A percentile compares a stretch with the other conserved stretches of the same genome.
Conservation (phyloP, 179 eudicot genomes). For the Vitellaria paradoxa region DNA sequence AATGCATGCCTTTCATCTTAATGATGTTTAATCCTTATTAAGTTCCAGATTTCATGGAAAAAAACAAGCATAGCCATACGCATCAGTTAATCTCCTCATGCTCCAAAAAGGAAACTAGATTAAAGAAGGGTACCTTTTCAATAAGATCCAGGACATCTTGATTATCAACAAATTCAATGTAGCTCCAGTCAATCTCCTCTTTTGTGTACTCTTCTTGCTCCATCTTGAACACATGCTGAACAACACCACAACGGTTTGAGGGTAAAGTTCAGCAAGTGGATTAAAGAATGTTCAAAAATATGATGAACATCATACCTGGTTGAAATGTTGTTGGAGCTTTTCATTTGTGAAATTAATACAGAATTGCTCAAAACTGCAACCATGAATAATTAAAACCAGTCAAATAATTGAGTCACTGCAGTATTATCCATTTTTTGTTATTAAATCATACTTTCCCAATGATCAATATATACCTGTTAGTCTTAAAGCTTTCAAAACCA, state of each 20-base stretch:
- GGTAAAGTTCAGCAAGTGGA: neutral
- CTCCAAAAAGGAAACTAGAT: neutral
- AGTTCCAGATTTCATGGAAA: neutral
- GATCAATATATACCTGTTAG: constrained; percentile 50
- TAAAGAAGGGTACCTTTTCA: constrained; percentile 61
- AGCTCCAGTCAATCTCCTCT: constrained; percentile 84
- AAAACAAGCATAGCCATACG: neutral
- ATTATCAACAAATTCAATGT: constrained; percentile 82
- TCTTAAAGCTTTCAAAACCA: constrained; percentile 87
- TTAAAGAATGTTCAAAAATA: neutral
- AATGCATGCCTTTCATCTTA: neutral
- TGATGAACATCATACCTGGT: constrained; percentile 43
- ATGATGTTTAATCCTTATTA: too few species aligned
- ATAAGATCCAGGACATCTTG: constrained; percentile 87
- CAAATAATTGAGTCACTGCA: constrained; percentile 3
- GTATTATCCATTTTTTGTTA: constrained; percentile 12
- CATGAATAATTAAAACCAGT: constrained; percentile 7
- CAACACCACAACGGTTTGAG: constrained; percentile 19
- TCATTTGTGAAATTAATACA: constrained; percentile 85
- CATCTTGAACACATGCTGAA: constrained; percentile 86
- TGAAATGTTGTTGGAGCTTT: constrained; percentile 85
- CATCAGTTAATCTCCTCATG: neutral
- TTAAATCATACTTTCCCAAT: constrained; percentile 10
- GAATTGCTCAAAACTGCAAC: constrained; percentile 81
- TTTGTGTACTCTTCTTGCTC: constrained; percentile 90